Evolutionary conservation across 2,329 filamentous ascomycete species (phyloP), one percentile per base, ranked within the genome.

Genomic region (Bisporella sp.): DNA sequence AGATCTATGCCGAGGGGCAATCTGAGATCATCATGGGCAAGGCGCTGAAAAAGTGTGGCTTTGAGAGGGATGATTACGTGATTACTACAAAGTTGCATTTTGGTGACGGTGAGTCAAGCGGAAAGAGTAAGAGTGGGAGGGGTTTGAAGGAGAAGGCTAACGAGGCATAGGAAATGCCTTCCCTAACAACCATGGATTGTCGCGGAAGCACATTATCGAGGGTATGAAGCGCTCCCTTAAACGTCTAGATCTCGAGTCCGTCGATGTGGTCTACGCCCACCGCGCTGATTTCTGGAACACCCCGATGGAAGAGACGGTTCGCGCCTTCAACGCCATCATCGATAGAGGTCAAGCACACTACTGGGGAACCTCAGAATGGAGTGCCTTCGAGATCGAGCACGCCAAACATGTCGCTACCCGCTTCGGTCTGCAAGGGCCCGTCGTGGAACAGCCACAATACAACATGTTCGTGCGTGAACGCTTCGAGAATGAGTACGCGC

Each of bases 261-360:
- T 87, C 41, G 83, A 87, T 61, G 69, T 86, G 41, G 73, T 87
- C 57, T 85, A 83, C 61, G 82, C 82, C n/a, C 83, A 87, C 68
- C 76, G 83, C 21, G 78, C 82, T 2, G 84, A 87, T 63, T 74
- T 79, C n/a, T 71, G 77, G 46, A 47, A 32, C 41, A 86, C 82
- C 0, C 83, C 82, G 3, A 85, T 86, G 71, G 81, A 85, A 64
- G 83, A 87, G 69, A 80, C 76, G 2, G 82, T 87, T 41, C 78
- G 82, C 45, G 81, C 77, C 47, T 85, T 87, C 70, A 85, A 85
- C 70, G 73, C 84, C 64, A 67, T 85, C 46, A 84, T 87, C 64
- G 71, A 79, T 64, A 73, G 73, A 2, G 82, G 82, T 59, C 79
- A 84, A 67, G 77, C 79, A 4, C 76, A 85, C 57, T 84, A 85